These are phyloP conservation scores for Metrosideros polymorpha DNA, from an alignment of 441 rosid genomes.

Conservation along the genomic window DNA sequence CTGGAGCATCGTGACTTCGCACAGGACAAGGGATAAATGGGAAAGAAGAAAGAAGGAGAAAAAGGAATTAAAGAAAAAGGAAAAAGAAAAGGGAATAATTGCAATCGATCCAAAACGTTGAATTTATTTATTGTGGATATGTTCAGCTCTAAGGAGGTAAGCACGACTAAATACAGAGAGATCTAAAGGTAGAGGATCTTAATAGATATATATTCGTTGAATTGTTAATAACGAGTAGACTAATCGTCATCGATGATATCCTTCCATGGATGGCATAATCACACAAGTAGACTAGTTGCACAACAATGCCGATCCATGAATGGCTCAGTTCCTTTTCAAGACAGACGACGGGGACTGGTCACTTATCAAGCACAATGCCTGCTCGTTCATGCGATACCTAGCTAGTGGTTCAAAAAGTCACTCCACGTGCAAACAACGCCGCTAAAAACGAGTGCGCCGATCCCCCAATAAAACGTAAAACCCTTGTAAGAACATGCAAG, in stretches of 20 bases:
- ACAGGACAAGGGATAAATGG: neutral
- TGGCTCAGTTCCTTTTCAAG: too few species aligned
- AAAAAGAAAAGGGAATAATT: too few species aligned
- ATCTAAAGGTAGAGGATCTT: too few species aligned
- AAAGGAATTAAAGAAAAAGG: neutral
- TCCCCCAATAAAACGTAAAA: neutral
- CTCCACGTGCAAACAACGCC: neutral
- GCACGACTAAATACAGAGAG: too few species aligned
- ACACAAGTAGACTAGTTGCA: neutral
- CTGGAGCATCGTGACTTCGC: neutral
- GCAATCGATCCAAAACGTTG: neutral
- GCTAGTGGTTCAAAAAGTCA: neutral
- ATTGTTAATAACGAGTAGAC: neutral
- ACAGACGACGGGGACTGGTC: neutral
- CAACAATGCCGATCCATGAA: neutral
- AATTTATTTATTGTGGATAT: neutral
- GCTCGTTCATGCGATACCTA: neutral
- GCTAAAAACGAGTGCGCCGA: neutral
- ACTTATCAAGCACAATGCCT: neutral
- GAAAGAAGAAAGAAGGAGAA: neutral
- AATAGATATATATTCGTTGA: too few species aligned
- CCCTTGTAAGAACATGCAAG: neutral
- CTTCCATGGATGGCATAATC: neutral
- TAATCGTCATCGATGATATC: neutral
- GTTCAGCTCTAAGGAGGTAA: neutral